Evolutionary conservation across 2,329 filamentous ascomycete genomes (phyloP).

Genomic region (Pochonia chlamydosporia): DNA sequence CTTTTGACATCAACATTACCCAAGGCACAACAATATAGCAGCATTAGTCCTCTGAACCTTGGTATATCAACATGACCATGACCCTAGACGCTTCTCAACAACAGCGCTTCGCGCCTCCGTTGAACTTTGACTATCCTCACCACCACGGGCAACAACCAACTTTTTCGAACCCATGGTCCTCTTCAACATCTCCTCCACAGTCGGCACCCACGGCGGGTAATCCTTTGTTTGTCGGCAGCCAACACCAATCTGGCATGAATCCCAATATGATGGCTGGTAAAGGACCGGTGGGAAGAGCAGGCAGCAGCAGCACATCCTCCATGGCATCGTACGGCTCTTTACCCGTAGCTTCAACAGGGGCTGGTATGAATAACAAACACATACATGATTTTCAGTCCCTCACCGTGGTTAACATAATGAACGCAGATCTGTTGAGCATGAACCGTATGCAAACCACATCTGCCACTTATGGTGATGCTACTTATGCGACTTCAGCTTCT

Average conservation of each 20-base stretch:
- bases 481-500: slow-evolving; percentile 62
- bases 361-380: slow-evolving; percentile 46
- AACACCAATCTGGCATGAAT: slow-evolving; percentile 36
- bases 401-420: slow-evolving; percentile 61
- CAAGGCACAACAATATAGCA: neutral
- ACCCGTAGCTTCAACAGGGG: slow-evolving; percentile 66
- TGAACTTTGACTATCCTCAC: slow-evolving; percentile 71
- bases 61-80: slow-evolving; percentile 74
- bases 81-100: slow-evolving; percentile 79
- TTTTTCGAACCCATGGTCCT: slow-evolving; percentile 88
- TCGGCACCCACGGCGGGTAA: slow-evolving; percentile 46
- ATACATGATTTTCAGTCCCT: neutral
- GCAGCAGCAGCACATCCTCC: slow-evolving; percentile 49
- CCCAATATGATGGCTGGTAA: slow-evolving; percentile 46
- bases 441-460: slow-evolving; percentile 58
- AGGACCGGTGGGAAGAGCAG: slow-evolving; percentile 46
- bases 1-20: neutral
- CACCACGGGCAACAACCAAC: slow-evolving; percentile 50
- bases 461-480: slow-evolving; percentile 64
- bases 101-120: slow-evolving; percentile 65
- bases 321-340: slow-evolving; percentile 69
- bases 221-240: slow-evolving; percentile 59
- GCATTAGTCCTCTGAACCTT: neutral
- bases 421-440: slow-evolving; percentile 65
- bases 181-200: slow-evolving; percentile 39